Percentiles rank a stretch among this genome's conserved stretches.
Conservation (phyloP, 2,329 filamentous ascomycete genomes). For the Orbilia quercus region DNA sequence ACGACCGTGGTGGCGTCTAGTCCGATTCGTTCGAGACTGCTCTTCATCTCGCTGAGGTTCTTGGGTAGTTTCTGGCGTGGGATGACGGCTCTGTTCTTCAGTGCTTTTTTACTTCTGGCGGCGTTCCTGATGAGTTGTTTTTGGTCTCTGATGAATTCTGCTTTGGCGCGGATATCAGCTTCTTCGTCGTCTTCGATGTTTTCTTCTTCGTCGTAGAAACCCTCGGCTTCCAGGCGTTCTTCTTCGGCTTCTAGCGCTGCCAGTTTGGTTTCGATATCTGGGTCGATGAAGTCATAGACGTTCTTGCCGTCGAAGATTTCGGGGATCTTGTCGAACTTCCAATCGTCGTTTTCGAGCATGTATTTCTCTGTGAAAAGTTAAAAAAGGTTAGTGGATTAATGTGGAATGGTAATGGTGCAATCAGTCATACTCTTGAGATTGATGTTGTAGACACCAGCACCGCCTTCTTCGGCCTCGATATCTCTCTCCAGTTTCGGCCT, state of each 20-base stretch:
- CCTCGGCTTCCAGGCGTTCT: slow-evolving; percentile 87
- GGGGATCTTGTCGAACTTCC: slow-evolving; percentile 96
- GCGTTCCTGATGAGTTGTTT: slow-evolving; percentile 91
- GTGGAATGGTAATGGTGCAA: not conserved
- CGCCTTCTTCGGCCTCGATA: slow-evolving; percentile 89
- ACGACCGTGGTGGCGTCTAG: slow-evolving; percentile 82
- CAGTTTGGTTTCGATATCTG: slow-evolving; percentile 94
- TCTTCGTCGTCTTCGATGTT: slow-evolving; percentile 89
- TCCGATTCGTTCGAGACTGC: slow-evolving; percentile 83
- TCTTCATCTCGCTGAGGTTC: slow-evolving; percentile 86
- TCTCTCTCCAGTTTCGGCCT: slow-evolving; percentile 83
- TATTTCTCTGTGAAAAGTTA: slow-evolving; percentile 73
- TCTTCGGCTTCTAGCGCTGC: slow-evolving; percentile 94
- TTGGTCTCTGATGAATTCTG: slow-evolving; percentile 95
- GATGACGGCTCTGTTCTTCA: slow-evolving; percentile 97
- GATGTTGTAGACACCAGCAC: slow-evolving; percentile 94
- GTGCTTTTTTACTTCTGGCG: slow-evolving; percentile 90
- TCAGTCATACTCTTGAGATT: slow-evolving; percentile 73
- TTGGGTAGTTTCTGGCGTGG: slow-evolving; percentile 80
- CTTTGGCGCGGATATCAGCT: slow-evolving; percentile 88
- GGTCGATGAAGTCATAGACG: slow-evolving; percentile 95
- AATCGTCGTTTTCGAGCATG: slow-evolving; percentile 84
- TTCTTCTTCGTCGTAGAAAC: slow-evolving; percentile 86
- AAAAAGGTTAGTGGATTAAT: not conserved
- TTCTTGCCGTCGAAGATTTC: slow-evolving; percentile 96